A percentile compares a stretch with the other conserved stretches of the same genome.
These are phyloP conservation scores for Didymella pomorum DNA, from an alignment of 2,329 filamentous ascomycete genomes.

Conservation along the genomic window DNA sequence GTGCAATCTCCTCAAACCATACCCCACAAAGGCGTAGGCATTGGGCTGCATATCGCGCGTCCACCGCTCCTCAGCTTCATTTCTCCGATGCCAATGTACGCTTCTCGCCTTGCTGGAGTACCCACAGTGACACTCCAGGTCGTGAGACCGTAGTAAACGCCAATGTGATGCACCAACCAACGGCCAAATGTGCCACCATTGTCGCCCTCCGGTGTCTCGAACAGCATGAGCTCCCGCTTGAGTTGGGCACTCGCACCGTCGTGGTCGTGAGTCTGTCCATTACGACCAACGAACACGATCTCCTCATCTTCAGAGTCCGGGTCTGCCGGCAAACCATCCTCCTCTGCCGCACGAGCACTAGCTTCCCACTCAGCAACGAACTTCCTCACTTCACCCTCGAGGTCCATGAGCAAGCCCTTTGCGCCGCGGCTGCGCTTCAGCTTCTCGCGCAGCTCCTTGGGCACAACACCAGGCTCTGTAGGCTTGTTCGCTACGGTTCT, in stretches of 20 bases:
- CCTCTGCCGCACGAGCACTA: slow-evolving; percentile 58
- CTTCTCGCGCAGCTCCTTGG: slow-evolving; percentile 79
- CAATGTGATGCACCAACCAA: slow-evolving; percentile 93
- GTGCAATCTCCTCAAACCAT: slow-evolving; percentile 37
- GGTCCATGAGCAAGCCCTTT: slow-evolving; percentile 78
- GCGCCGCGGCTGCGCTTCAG: slow-evolving; percentile 83
- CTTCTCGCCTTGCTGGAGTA: slow-evolving; percentile 75
- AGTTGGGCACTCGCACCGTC: slow-evolving; percentile 60
- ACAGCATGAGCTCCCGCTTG: slow-evolving; percentile 74
- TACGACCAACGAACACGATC: slow-evolving; percentile 85
- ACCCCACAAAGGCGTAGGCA: slow-evolving; percentile 48
- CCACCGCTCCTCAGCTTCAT: slow-evolving; percentile 40
- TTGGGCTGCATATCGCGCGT: slow-evolving; percentile 29
- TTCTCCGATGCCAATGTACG: slow-evolving; percentile 79
- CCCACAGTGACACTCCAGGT: slow-evolving; percentile 81
- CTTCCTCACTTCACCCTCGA: slow-evolving; percentile 83
- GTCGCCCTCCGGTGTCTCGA: slow-evolving; percentile 80
- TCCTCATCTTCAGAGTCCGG: slow-evolving; percentile 76
- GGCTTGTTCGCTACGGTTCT: slow-evolving; percentile 52
- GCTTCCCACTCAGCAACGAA: slow-evolving; percentile 74
- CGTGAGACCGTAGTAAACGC: slow-evolving; percentile 86
- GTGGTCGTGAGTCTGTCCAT: slow-evolving; percentile 69
- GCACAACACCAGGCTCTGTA: slow-evolving; percentile 64
- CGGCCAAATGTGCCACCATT: slow-evolving; percentile 83
- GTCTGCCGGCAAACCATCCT: slow-evolving; percentile 55